A percentile compares a stretch with the other conserved stretches of the same genome.
phyloP scores from a whole-genome alignment of 163 green algal species.

The Chlorella variabilis region DNA sequence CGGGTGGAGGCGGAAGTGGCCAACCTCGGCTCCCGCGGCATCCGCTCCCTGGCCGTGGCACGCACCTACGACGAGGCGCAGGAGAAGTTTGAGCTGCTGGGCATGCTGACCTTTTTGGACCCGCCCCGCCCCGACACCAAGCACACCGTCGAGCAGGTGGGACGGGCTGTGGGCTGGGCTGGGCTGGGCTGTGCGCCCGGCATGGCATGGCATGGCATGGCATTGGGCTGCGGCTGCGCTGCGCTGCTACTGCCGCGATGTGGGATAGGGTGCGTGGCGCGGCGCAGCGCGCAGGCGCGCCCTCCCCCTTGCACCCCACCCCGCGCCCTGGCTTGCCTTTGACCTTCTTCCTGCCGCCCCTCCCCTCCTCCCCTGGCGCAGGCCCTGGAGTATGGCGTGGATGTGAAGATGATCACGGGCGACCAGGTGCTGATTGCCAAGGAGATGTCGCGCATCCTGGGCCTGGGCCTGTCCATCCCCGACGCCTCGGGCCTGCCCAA shows the following conservation, averaged over 20 bases:
- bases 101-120: slow-evolving; percentile 90
- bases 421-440: slow-evolving; percentile 82
- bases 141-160: slow-evolving; percentile 36
- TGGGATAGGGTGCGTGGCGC: too few relatives aligned
- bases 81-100: slow-evolving; percentile 74
- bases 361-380: not conserved
- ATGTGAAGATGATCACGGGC: slow-evolving; percentile 87
- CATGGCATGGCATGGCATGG: not conserved
- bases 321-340: too few relatives aligned
- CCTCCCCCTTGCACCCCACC: too few relatives aligned
- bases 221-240: not conserved
- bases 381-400: slow-evolving; percentile 81
- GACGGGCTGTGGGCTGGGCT: not conserved
- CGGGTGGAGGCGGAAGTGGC: slow-evolving; percentile 54
- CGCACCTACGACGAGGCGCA: slow-evolving; percentile 51
- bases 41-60: slow-evolving; percentile 78
- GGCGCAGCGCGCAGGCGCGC: too few relatives aligned
- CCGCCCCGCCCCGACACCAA: slow-evolving; percentile 88
- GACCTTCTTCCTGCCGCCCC: not conserved
- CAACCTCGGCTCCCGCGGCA: slow-evolving; percentile 68
- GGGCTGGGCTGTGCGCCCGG: not conserved
- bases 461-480: slow-evolving; percentile 86
- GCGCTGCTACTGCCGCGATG: too few relatives aligned
- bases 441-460: slow-evolving; percentile 74
- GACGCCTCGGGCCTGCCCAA: slow-evolving; percentile 73